A percentile compares a stretch with the other conserved stretches of the same genome.
These are phyloP conservation scores for Yarrowia deformans DNA, from an alignment of 805 yeast species.

Conservation along the genomic window DNA sequence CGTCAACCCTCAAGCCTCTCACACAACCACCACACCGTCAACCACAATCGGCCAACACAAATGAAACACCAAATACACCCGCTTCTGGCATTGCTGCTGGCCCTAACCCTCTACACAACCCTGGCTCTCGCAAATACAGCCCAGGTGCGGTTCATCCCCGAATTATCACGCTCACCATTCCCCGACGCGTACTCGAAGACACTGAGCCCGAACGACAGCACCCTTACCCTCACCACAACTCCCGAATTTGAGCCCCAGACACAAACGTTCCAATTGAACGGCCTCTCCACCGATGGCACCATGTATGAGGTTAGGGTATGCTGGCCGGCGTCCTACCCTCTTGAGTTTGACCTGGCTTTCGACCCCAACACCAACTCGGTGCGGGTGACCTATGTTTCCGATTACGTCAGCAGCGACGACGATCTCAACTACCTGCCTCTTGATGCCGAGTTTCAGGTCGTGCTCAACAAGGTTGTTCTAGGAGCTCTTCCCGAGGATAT, in stretches of 20 bases:
- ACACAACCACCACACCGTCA: neutral
- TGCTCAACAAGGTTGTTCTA: slow-evolving; percentile 11
- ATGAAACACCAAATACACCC: slow-evolving; percentile 12
- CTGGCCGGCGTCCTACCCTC: slow-evolving; percentile 32
- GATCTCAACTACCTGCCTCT: slow-evolving; percentile 11
- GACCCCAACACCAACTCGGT: neutral
- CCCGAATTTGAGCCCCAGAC: slow-evolving; percentile 7
- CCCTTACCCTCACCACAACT: slow-evolving; percentile 3
- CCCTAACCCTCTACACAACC: slow-evolving; percentile 5
- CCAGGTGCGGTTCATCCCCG: slow-evolving; percentile 9
- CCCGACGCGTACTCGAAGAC: neutral
- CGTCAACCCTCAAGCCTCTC: neutral
- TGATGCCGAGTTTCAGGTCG: neutral
- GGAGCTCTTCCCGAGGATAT: slow-evolving; percentile 33
- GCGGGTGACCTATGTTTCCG: neutral
- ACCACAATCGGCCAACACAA: neutral
- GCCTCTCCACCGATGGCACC: slow-evolving; percentile 4
- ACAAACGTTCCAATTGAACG: slow-evolving; percentile 2
- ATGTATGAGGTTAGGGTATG: slow-evolving; percentile 35
- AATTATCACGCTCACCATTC: neutral
- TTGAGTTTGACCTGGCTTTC: slow-evolving; percentile 5
- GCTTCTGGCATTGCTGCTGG: neutral
- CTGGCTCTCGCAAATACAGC: slow-evolving; percentile 24
- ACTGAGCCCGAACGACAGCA: neutral
- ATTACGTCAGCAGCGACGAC: slow-evolving; percentile 6